A percentile compares a stretch with the other conserved stretches of the same genome.
Conservation (phyloP, 1,284 basidiomycete species). For the Golubevia sp. region DNA sequence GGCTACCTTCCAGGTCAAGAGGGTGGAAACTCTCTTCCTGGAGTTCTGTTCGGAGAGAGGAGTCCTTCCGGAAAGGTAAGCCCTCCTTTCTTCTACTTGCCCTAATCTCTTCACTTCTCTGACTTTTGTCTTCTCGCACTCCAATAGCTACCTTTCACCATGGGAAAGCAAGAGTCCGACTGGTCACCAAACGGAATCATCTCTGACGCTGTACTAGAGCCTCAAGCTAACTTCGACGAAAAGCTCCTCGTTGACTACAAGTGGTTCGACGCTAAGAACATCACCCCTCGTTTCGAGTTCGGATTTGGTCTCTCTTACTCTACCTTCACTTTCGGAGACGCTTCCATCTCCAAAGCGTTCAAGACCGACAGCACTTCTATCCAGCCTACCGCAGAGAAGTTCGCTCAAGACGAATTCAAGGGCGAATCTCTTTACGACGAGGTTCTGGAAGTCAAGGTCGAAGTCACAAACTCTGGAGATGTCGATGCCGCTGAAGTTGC, state of each 20-base stretch:
- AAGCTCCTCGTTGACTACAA: conserved; percentile 72
- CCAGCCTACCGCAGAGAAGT: conserved; percentile 63
- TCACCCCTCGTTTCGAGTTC: conserved; percentile 73
- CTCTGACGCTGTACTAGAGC: conserved; percentile 32
- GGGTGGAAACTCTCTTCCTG: conserved; percentile 75
- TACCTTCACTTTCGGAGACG: conserved; percentile 66
- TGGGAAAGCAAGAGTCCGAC: conserved; percentile 70
- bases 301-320: conserved; percentile 86
- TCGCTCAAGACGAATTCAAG: conserved; percentile 34
- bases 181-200: conserved; percentile 64
- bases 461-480: conserved; percentile 63
- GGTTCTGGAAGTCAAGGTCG: conserved; percentile 48
- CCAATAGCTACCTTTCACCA: conserved; percentile 64
- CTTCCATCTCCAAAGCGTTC: conserved; percentile 37
- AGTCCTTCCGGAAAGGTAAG: conserved; percentile 34
- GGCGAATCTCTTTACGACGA: conserved; percentile 26
- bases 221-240: conserved; percentile 73
- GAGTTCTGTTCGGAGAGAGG: conserved; percentile 71
- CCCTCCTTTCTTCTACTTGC: conserved; percentile 27
- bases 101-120: conserved; percentile 7
- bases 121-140: not conserved
- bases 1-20: conserved; percentile 77
- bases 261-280: conserved; percentile 72
- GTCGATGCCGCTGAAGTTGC: conserved; percentile 63
- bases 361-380: conserved; percentile 50